A percentile compares a stretch with the other conserved stretches of the same genome.
These are phyloP conservation scores for Cajanus cajan DNA, from an alignment of 306 rosid genomes.

Conservation along the genomic window DNA sequence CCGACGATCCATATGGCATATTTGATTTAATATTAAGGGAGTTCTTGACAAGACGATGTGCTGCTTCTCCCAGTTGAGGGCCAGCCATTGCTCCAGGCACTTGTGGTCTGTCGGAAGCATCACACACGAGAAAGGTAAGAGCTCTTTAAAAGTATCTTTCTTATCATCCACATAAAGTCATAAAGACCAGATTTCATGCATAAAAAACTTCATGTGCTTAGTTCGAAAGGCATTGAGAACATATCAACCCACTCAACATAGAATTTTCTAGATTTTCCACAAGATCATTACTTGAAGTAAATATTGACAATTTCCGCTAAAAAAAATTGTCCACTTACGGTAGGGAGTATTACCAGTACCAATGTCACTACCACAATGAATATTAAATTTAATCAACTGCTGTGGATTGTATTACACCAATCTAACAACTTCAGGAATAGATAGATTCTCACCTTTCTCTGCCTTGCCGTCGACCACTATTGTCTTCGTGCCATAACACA, in stretches of 20 bases:
- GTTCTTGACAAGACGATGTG: constrained; percentile 91
- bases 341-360: neutral
- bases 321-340: neutral
- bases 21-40: constrained; percentile 61
- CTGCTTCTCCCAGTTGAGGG: constrained; percentile 86
- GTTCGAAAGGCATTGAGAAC: constrained; percentile 20
- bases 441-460: constrained; percentile 74
- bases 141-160: neutral
- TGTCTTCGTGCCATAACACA: constrained; percentile 88
- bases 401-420: constrained; percentile 12
- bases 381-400: constrained; percentile 4
- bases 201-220: constrained; percentile 5
- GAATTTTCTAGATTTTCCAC: neutral
- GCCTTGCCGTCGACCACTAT: constrained; percentile 59
- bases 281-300: constrained; percentile 2
- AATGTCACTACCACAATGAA: neutral
- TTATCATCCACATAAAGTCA: neutral
- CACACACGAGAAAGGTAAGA: constrained; percentile 21
- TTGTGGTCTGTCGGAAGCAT: constrained; percentile 60
- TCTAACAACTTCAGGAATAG: neutral
- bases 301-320: neutral
- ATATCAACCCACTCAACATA: neutral
- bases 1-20: constrained; percentile 51
- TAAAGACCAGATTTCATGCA: constrained; percentile 20
- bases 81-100: constrained; percentile 89